Evolutionary conservation across 2,329 filamentous ascomycete genomes (phyloP).

Genomic region (Byssochlamys sp.): DNA sequence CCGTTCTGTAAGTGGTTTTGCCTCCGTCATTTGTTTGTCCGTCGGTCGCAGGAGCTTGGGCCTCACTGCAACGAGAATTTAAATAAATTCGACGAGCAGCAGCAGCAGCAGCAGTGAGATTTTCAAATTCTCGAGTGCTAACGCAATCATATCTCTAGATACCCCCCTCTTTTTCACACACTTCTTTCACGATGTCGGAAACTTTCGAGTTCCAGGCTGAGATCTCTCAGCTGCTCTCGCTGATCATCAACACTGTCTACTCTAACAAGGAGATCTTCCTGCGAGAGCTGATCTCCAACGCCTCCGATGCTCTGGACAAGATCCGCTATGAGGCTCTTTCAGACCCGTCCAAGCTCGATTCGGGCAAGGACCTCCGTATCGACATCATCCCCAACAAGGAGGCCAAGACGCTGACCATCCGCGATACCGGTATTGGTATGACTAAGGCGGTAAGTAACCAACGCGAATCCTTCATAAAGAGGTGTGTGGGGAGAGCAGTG

Average conservation of each 20-base stretch:
- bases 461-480: not conserved
- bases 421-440: slow-evolving; percentile 98
- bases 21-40: slow-evolving; percentile 1
- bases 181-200: slow-evolving; percentile 46
- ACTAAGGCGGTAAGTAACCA: slow-evolving; percentile 83
- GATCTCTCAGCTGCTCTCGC: slow-evolving; percentile 98
- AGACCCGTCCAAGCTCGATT: slow-evolving; percentile 92
- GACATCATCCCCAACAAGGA: slow-evolving; percentile 98
- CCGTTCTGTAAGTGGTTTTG: slow-evolving; percentile 4
- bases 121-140: not conserved
- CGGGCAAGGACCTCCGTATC: slow-evolving; percentile 94
- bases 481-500: slow-evolving; percentile 2
- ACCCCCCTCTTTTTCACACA: slow-evolving; percentile 6
- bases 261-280: slow-evolving; percentile 99
- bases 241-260: slow-evolving; percentile 99
- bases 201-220: slow-evolving; percentile 99
- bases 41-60: not conserved
- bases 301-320: slow-evolving; percentile 98
- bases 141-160: slow-evolving; percentile 7
- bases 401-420: slow-evolving; percentile 93
- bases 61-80: not conserved
- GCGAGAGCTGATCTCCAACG: slow-evolving; percentile 95
- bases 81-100: not conserved
- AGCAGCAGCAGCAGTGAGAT: not conserved
- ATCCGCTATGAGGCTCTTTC: slow-evolving; percentile 97